Evolutionary conservation across 2,329 filamentous ascomycete species (phyloP), one percentile per base, ranked within the genome.

Genomic region (Salinomyces thailandicus): DNA sequence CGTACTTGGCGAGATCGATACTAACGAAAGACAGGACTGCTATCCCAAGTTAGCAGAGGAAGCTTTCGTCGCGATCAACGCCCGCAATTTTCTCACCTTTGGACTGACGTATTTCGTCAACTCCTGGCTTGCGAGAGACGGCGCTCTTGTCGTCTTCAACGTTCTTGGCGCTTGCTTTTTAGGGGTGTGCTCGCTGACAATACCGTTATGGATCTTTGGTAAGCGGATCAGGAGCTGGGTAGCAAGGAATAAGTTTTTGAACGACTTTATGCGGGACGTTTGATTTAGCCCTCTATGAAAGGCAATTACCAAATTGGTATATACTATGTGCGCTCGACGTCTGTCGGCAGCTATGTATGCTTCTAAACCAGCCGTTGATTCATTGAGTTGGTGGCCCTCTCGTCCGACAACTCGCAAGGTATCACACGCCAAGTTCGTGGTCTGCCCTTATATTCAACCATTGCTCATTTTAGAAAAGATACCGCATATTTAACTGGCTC

Each of bases 21-120:
- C 39, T 42, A 14, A 39, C 24, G 22, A 17, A n/a, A 3, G 5
- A 19, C 24, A 45, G 43, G 68, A 72, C 48, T 60, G 61, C 26
- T 66, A 69, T 48, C 63, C 62, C 17, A 56, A 59, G 15, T 50
- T 68, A 36, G 63, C 62, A 18, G 66, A 68, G 48, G 67, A 69
- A 51, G 66, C 66, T 2, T 69, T 71, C 43, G 68, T 71, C 13
- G 67, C 67, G 11, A 68, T 71, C 51, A 71, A 69, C 39, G 62
- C 66, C 4, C 58, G 67, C 35, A 68, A 69, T 37, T 42, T 70
- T 18, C 42, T 70, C 9, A 67, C 64, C 0, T 70, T 69, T 40
- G 64, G 63, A 2, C 42, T 68, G 31, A 44, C 30, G 2, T 66
- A 53, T 62, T 50, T 55, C 35, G 55, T 59, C 5, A 52, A 54